phyloP scores from a whole-genome alignment of 2,329 filamentous ascomycete species.

The Pseudogymnoascus sp. region DNA sequence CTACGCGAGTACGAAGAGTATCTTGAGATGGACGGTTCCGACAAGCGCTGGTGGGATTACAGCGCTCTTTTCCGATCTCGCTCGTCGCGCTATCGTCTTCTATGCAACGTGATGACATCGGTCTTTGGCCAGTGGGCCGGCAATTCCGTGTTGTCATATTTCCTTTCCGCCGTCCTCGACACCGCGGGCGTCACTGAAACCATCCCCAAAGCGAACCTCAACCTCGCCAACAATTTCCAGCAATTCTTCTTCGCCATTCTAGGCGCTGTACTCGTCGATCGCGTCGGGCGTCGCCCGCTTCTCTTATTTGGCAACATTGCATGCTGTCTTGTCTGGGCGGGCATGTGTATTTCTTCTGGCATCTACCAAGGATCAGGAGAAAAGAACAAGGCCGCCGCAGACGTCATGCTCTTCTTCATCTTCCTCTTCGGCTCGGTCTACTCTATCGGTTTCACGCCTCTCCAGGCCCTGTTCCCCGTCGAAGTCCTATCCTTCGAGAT shows the following conservation, averaged over 20 bases:
- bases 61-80: constrained; percentile 42
- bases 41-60: constrained; percentile 50
- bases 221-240: constrained; percentile 45
- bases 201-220: constrained; percentile 44
- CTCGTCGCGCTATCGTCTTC: constrained; percentile 39
- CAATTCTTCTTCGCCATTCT: constrained; percentile 45
- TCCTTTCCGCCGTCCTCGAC: constrained; percentile 43
- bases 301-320: constrained; percentile 41
- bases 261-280: constrained; percentile 48
- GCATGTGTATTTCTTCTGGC: constrained; percentile 39
- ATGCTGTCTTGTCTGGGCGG: constrained; percentile 41
- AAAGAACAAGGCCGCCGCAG: constrained; percentile 24
- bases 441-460: constrained; percentile 38
- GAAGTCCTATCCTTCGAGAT: constrained; percentile 46
- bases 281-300: constrained; percentile 48
- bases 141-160: constrained; percentile 39
- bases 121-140: constrained; percentile 44
- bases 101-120: constrained; percentile 41
- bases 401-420: constrained; percentile 31
- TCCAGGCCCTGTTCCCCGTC: constrained; percentile 42
- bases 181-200: constrained; percentile 41
- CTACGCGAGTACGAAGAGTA: constrained; percentile 41
- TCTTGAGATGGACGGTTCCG: constrained; percentile 39
- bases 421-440: constrained; percentile 47
- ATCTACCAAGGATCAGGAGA: constrained; percentile 29